Conservation (phyloP, 192 early-diverging fungal genomes). For the Helicostylum pulchrum region DNA sequence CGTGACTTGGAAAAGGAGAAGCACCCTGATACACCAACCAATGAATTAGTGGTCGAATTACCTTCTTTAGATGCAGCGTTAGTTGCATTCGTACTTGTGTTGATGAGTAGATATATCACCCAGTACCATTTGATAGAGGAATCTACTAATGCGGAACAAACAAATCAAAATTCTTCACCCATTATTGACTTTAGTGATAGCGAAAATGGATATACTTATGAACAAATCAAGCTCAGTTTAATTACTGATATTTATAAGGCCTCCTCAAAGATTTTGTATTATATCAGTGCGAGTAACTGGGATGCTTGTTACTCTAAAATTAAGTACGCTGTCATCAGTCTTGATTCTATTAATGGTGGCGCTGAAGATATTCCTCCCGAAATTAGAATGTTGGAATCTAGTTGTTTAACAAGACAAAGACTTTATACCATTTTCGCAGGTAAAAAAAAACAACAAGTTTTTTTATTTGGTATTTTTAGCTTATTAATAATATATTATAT, state of each 20-base stretch:
- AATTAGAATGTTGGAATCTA: constrained; percentile 26
- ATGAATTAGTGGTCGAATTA: constrained; percentile 40
- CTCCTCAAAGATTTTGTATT: constrained; percentile 79
- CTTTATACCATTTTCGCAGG: constrained; percentile 20
- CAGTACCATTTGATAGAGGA: constrained; percentile 25
- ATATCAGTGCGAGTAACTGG: constrained; percentile 90
- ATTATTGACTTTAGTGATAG: background rate
- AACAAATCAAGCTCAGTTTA: constrained; percentile 29
- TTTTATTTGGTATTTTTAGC: background rate
- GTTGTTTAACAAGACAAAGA: constrained; percentile 17
- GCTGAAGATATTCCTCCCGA: constrained; percentile 15
- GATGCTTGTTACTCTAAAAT: constrained; percentile 69
- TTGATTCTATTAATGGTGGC: background rate
- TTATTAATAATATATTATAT: background rate
- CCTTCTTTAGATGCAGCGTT: constrained; percentile 72
- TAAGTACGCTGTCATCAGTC: constrained; percentile 16
- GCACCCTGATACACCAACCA: background rate
- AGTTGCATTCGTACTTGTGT: constrained; percentile 15
- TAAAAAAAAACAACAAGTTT: too few species aligned
- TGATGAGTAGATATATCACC: constrained; percentile 21
- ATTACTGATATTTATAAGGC: constrained; percentile 70
- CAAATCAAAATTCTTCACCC: background rate
- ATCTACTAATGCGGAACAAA: background rate
- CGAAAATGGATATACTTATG: constrained; percentile 12
- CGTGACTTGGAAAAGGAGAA: constrained; percentile 21